Conservation (phyloP, 495 filamentous ascomycete genomes). For the Collariella sp. region DNA sequence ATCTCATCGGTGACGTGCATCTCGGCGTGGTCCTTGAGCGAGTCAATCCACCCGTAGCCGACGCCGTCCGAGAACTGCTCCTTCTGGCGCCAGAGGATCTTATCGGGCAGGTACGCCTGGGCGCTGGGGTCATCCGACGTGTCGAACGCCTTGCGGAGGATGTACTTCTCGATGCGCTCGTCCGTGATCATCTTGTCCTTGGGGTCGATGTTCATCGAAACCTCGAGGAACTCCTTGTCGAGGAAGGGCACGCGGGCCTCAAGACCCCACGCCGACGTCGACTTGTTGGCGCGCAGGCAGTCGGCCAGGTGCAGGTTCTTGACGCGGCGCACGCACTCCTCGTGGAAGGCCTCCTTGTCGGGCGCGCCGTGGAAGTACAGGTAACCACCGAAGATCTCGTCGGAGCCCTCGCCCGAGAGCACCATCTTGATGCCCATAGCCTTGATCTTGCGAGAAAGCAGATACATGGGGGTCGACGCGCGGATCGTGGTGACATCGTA, state of each 20-base stretch:
- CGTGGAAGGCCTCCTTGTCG: slow-evolving; percentile 82
- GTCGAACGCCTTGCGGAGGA: slow-evolving; percentile 94
- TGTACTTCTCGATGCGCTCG: slow-evolving; percentile 92
- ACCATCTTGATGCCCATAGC: slow-evolving; percentile 99
- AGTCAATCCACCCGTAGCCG: slow-evolving; percentile 98
- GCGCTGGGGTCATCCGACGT: slow-evolving; percentile 71
- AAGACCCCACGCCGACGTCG: slow-evolving; percentile 95
- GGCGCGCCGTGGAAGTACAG: slow-evolving; percentile 97
- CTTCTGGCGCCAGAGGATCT: slow-evolving; percentile 97
- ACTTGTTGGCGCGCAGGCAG: slow-evolving; percentile 97
- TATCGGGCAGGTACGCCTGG: slow-evolving; percentile 78
- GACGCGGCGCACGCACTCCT: slow-evolving; percentile 82
- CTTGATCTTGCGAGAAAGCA: slow-evolving; percentile 96
- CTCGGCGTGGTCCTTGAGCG: slow-evolving; percentile 87
- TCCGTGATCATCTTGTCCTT: slow-evolving; percentile 89
- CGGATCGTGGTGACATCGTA: slow-evolving; percentile 98
- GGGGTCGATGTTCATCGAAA: slow-evolving; percentile 86
- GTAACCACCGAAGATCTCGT: slow-evolving; percentile 98
- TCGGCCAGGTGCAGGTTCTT: slow-evolving; percentile 94
- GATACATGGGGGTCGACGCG: slow-evolving; percentile 97
- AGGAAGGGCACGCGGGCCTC: slow-evolving; percentile 98
- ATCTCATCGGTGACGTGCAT: slow-evolving; percentile 85
- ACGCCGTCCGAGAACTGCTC: slow-evolving; percentile 99
- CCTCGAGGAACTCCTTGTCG: slow-evolving; percentile 91
- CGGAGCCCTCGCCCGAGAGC: slow-evolving; percentile 87